phyloP scores from a whole-genome alignment of 441 rosid species.

The Theobroma grandiflorum region DNA sequence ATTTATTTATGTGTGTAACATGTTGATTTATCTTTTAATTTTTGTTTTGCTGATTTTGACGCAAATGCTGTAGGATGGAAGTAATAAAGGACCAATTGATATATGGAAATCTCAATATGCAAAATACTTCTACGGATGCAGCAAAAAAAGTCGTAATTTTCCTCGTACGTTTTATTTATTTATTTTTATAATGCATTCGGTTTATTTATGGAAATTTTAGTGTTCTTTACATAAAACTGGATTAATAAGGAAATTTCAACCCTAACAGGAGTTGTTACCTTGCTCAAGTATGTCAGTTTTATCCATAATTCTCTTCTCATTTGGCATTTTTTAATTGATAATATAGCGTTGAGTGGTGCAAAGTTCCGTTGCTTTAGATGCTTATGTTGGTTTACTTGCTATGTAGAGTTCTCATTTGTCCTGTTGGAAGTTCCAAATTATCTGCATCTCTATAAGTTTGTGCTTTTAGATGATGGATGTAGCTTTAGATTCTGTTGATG shows the following conservation, averaged over 20 bases:
- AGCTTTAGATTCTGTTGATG: not conserved
- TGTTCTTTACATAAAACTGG: conserved; percentile 10
- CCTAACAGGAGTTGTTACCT: not conserved
- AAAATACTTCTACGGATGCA: conserved; percentile 76
- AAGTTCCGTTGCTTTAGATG: conserved; percentile 7
- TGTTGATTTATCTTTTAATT: not conserved
- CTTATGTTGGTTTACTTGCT: not conserved
- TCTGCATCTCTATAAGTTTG: not conserved
- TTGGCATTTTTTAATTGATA: not conserved
- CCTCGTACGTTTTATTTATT: conserved; percentile 50
- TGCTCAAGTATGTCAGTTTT: conserved; percentile 11
- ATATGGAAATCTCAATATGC: conserved; percentile 88
- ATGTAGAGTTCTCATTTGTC: not conserved
- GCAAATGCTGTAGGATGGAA: conserved; percentile 51
- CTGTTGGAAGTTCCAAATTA: conserved; percentile 5
- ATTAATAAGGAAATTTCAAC: conserved; percentile 2
- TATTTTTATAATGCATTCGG: not conserved
- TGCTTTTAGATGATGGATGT: not conserved
- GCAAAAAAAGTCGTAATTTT: conserved; percentile 73
- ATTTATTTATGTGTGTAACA: not conserved
- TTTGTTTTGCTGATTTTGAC: not conserved
- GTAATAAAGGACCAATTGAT: conserved; percentile 66
- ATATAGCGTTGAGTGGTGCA: not conserved
- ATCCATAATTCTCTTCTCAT: not conserved
- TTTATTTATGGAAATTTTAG: not conserved